Evolutionary conservation across 2,329 filamentous ascomycete species (phyloP).

Genomic region (Epichloe sp.): DNA sequence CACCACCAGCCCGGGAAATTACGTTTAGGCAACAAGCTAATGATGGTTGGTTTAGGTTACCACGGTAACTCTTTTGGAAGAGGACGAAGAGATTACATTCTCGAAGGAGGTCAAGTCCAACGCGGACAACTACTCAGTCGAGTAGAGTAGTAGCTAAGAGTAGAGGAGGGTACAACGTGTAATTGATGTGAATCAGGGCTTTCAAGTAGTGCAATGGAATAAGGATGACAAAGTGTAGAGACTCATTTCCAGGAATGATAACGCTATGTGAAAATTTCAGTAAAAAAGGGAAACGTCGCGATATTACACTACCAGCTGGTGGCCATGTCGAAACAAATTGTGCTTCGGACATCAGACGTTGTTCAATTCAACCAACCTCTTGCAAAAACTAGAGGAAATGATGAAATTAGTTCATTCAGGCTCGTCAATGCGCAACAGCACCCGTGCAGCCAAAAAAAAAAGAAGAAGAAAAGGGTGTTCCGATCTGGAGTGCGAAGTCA

Average conservation of each 20-base stretch:
- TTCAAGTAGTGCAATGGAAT: not conserved
- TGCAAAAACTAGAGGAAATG: no score
- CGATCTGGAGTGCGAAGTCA: not conserved
- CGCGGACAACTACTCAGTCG: slow-evolving; percentile 64
- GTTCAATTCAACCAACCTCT: not conserved
- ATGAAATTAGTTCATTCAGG: not conserved
- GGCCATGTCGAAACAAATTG: not conserved
- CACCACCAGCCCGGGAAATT: not conserved
- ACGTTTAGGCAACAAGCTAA: slow-evolving; percentile 12
- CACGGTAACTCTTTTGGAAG: slow-evolving; percentile 57
- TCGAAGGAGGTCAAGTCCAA: slow-evolving; percentile 69
- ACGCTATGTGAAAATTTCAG: not conserved
- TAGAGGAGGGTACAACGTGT: not conserved
- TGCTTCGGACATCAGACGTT: not conserved
- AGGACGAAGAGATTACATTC: slow-evolving; percentile 68
- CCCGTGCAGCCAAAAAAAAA: not conserved
- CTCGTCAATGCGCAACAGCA: not conserved
- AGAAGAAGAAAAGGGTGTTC: not conserved
- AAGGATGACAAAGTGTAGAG: not conserved
- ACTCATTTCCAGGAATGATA: not conserved
- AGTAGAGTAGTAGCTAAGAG: slow-evolving; percentile 32
- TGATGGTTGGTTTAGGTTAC: slow-evolving; percentile 34
- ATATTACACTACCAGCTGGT: not conserved
- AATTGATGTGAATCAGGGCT: not conserved
- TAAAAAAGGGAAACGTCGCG: not conserved